Evolutionary conservation across 78 protist species (phyloP).

Genomic region (Dictyostelium purpureum): DNA sequence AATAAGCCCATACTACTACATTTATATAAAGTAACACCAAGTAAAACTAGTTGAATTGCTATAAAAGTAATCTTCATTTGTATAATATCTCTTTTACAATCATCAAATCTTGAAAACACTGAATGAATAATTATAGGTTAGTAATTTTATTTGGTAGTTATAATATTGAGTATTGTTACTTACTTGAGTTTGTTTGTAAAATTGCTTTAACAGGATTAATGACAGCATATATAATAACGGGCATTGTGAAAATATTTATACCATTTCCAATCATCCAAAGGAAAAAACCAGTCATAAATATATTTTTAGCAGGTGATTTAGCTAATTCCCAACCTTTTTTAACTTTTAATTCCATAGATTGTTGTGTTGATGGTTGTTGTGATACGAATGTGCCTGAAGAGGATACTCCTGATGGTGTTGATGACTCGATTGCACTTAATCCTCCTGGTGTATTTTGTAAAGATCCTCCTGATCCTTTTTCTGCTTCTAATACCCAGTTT

Average conservation of each 20-base stretch:
- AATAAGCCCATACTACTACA: conserved; percentile 79
- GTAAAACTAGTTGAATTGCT: conserved; percentile 46
- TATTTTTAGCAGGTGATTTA: conserved; percentile 72
- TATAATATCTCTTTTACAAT: conserved; percentile 6
- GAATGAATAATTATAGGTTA: background rate
- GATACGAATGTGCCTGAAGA: background rate
- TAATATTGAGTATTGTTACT: no score
- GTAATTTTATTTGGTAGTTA: background rate
- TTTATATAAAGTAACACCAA: conserved; percentile 67
- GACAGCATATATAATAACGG: conserved; percentile 64
- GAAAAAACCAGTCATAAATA: conserved; percentile 76
- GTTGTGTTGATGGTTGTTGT: background rate
- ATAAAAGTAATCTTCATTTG: conserved; percentile 55
- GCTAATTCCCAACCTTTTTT: conserved; percentile 79
- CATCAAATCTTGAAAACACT: conserved; percentile 68
- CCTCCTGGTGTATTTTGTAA: no score
- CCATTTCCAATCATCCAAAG: conserved; percentile 82
- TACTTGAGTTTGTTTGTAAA: conserved; percentile 39
- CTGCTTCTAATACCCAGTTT: background rate
- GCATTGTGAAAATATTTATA: conserved; percentile 73
- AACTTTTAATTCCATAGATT: background rate
- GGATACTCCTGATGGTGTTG: background rate
- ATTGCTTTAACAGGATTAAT: conserved; percentile 79
- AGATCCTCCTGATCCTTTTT: background rate
- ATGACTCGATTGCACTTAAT: background rate